Percentiles rank a stretch among this genome's conserved stretches.
phyloP scores from a whole-genome alignment of 2,329 filamentous ascomycete genomes.

The Arthrocladium fulminans region DNA sequence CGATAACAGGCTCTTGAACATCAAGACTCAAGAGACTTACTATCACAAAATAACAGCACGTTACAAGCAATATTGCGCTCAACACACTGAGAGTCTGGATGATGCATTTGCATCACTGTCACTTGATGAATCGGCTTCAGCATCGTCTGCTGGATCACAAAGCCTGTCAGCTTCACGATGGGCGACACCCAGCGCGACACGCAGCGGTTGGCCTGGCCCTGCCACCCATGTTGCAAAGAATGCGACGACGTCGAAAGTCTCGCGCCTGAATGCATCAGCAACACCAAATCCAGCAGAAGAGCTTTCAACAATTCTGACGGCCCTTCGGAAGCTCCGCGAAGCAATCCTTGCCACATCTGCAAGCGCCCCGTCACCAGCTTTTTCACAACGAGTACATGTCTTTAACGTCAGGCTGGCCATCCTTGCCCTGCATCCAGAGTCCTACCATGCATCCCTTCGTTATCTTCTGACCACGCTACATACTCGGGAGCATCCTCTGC shows the following conservation, averaged over 20 bases:
- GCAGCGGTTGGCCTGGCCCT: slow-evolving; percentile 14
- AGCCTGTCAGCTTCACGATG: slow-evolving; percentile 3
- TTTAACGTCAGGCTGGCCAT: slow-evolving; percentile 83
- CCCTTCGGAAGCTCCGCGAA: slow-evolving; percentile 86
- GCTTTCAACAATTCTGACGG: slow-evolving; percentile 65
- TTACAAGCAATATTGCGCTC: slow-evolving; percentile 82
- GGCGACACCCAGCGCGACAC: slow-evolving; percentile 10
- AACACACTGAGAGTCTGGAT: slow-evolving; percentile 63
- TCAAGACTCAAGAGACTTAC: slow-evolving; percentile 73
- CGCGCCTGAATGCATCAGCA: slow-evolving; percentile 5
- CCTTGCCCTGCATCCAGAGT: slow-evolving; percentile 70
- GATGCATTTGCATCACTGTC: slow-evolving; percentile 62
- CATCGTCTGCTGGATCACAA: slow-evolving; percentile 29
- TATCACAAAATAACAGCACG: slow-evolving; percentile 80
- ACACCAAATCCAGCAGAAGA: slow-evolving; percentile 44
- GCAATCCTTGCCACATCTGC: slow-evolving; percentile 66
- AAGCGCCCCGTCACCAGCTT: slow-evolving; percentile 59
- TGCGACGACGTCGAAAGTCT: slow-evolving; percentile 9
- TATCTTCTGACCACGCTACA: slow-evolving; percentile 69
- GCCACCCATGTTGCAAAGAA: slow-evolving; percentile 15
- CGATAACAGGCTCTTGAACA: slow-evolving; percentile 67
- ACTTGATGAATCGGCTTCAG: slow-evolving; percentile 30
- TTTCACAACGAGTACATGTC: slow-evolving; percentile 80
- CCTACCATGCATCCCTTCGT: slow-evolving; percentile 79
- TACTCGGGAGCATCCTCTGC: slow-evolving; percentile 53